Percentiles rank a stretch among this genome's conserved stretches.
These are phyloP conservation scores for Mortierella alpina DNA, from an alignment of 192 early-diverging fungal species.

Conservation along the genomic window DNA sequence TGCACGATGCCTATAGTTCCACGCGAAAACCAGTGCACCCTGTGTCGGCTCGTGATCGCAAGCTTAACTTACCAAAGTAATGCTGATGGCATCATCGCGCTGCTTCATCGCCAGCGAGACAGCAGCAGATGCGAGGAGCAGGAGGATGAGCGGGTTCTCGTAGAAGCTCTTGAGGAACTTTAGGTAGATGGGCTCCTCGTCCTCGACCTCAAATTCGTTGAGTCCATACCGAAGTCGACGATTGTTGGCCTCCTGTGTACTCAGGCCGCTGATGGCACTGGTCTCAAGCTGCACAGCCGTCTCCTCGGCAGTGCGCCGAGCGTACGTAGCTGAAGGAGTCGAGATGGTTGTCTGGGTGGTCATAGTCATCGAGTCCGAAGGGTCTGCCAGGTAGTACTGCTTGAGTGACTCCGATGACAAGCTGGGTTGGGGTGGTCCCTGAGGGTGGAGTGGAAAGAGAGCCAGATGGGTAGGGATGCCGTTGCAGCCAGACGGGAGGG, in stretches of 20 bases:
- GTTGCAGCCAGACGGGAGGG: no score
- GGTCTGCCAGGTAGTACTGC: background rate
- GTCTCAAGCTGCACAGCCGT: constrained; percentile 59
- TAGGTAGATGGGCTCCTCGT: constrained; percentile 70
- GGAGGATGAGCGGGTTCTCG: constrained; percentile 85
- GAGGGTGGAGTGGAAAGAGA: no score
- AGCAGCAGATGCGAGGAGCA: constrained; percentile 78
- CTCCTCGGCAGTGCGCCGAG: constrained; percentile 60
- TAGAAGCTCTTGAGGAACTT: constrained; percentile 88
- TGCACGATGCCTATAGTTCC: background rate
- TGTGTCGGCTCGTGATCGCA: no score
- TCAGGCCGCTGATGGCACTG: constrained; percentile 54
- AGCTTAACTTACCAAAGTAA: constrained; percentile 70
- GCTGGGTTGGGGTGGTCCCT: no score
- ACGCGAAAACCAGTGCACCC: no score
- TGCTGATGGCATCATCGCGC: constrained; percentile 85
- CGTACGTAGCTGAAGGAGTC: constrained; percentile 65
- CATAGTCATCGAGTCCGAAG: constrained; percentile 23
- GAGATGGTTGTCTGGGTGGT: constrained; percentile 28
- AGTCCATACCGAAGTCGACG: constrained; percentile 62
- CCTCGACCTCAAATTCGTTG: constrained; percentile 76
- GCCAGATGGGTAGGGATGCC: no score
- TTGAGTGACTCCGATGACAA: no score
- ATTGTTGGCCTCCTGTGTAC: constrained; percentile 47
- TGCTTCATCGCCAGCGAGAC: constrained; percentile 82